phyloP scores from a whole-genome alignment of 352 stramenopile genomes.

The Phytophthora citricola region DNA sequence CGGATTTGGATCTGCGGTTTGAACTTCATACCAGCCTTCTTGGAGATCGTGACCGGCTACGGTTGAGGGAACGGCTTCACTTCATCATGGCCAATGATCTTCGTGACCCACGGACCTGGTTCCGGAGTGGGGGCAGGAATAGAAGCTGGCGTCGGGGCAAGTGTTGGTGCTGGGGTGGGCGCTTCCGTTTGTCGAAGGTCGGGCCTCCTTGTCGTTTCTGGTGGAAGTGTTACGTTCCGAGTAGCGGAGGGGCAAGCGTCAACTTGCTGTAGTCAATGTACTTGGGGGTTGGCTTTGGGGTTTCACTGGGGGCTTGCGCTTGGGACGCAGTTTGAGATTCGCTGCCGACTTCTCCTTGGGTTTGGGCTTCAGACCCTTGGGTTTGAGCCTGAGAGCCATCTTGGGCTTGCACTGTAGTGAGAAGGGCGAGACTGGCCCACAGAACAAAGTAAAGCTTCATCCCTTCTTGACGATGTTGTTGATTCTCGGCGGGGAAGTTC shows the following conservation, averaged over 20 bases:
- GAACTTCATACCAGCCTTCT: constrained; percentile 11
- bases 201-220: not conserved
- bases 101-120: constrained; percentile 4
- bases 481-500: too few species aligned
- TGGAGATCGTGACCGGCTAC: constrained; percentile 3
- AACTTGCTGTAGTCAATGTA: constrained; percentile 14
- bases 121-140: constrained; percentile 5
- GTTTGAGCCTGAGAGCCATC: not conserved
- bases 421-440: not conserved
- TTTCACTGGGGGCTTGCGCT: not conserved
- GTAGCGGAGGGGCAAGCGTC: constrained; percentile 1
- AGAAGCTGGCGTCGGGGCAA: not conserved
- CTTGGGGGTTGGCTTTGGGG: not conserved
- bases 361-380: not conserved
- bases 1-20: constrained; percentile 14
- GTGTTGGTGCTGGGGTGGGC: constrained; percentile 2
- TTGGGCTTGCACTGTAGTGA: constrained; percentile 7
- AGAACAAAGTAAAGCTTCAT: not conserved
- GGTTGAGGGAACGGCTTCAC: constrained; percentile 10
- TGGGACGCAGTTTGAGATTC: not conserved
- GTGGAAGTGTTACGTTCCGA: constrained; percentile 2
- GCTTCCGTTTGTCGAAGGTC: constrained; percentile 2
- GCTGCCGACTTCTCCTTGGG: constrained; percentile 3
- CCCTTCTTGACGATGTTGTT: too few species aligned
- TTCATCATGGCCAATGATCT: constrained; percentile 1